These are phyloP conservation scores for Pneumocystis canis DNA, from an alignment of 1,139 yeast species.

Conservation along the genomic window DNA sequence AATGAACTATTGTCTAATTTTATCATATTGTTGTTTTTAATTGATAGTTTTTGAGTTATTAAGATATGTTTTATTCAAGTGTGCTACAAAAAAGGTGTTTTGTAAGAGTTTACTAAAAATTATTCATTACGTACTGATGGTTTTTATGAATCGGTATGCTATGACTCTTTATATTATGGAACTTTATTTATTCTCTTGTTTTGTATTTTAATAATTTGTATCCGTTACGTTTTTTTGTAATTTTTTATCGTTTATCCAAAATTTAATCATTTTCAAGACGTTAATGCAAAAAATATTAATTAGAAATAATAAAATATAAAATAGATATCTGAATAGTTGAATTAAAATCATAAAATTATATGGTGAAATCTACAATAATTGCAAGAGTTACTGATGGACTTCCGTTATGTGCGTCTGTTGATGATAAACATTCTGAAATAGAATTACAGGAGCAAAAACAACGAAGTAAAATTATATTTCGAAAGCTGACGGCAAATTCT, in stretches of 20 bases:
- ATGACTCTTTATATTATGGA: not conserved
- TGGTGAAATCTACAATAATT: constrained; percentile 5
- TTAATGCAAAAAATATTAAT: not conserved
- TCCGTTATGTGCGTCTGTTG: constrained; percentile 87
- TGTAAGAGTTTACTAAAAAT: not conserved
- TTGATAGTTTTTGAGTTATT: not conserved
- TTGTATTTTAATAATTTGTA: not conserved
- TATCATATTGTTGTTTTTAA: not conserved
- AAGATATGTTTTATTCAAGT: not conserved
- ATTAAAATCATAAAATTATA: not conserved
- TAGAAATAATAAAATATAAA: not conserved
- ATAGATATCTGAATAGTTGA: not conserved
- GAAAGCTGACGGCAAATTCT: constrained; percentile 63
- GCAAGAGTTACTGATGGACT: constrained; percentile 35
- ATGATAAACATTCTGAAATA: constrained; percentile 41
- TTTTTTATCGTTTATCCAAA: not conserved
- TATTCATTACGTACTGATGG: not conserved
- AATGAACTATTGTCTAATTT: not conserved
- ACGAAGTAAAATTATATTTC: constrained; percentile 63
- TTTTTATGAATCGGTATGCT: not conserved
- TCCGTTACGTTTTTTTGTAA: not conserved
- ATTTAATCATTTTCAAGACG: not conserved
- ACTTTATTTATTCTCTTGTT: not conserved
- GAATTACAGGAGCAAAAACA: constrained; percentile 61
- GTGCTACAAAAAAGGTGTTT: not conserved